A percentile compares a stretch with the other conserved stretches of the same genome.
Conservation (phyloP, 1,139 yeast genomes). For the Suhomyces atakaporum region DNA sequence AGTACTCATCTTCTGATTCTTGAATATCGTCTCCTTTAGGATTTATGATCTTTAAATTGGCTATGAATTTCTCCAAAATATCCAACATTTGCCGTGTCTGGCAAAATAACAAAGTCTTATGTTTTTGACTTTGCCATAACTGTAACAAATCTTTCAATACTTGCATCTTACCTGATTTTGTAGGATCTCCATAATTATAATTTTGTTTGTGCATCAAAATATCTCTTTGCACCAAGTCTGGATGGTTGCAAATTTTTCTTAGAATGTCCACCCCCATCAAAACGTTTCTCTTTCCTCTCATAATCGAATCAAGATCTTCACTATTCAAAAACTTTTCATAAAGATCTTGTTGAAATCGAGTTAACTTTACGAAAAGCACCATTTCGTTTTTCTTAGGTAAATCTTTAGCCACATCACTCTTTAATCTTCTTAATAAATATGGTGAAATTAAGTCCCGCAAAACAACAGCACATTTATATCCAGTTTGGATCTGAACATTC, state of each 20-base stretch:
- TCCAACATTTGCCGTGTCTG: constrained; percentile 95
- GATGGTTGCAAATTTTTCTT: constrained; percentile 94
- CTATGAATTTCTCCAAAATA: constrained; percentile 67
- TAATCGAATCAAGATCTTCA: constrained; percentile 71
- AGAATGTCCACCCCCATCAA: constrained; percentile 87
- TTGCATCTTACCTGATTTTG: constrained; percentile 86
- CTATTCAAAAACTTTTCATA: constrained; percentile 75
- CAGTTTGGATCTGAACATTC: constrained; percentile 93
- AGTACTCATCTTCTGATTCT: constrained; percentile 19
- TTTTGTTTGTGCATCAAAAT: constrained; percentile 40
- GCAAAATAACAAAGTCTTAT: constrained; percentile 78
- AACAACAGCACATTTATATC: constrained; percentile 93
- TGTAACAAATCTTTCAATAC: constrained; percentile 76
- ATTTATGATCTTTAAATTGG: constrained; percentile 34
- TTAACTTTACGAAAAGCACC: constrained; percentile 87
- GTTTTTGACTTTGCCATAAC: constrained; percentile 76
- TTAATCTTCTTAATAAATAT: constrained; percentile 80
- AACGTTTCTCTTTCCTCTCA: constrained; percentile 77
- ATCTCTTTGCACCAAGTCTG: constrained; percentile 75
- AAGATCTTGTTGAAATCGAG: constrained; percentile 70
- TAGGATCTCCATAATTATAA: constrained; percentile 63
- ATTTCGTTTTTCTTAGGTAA: constrained; percentile 91
- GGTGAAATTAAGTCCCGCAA: constrained; percentile 88
- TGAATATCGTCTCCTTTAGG: constrained; percentile 14
- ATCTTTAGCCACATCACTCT: constrained; percentile 95